Evolutionary conservation across 2,329 filamentous ascomycete genomes (phyloP).

Genomic region (Pezicula neosporulosa): DNA sequence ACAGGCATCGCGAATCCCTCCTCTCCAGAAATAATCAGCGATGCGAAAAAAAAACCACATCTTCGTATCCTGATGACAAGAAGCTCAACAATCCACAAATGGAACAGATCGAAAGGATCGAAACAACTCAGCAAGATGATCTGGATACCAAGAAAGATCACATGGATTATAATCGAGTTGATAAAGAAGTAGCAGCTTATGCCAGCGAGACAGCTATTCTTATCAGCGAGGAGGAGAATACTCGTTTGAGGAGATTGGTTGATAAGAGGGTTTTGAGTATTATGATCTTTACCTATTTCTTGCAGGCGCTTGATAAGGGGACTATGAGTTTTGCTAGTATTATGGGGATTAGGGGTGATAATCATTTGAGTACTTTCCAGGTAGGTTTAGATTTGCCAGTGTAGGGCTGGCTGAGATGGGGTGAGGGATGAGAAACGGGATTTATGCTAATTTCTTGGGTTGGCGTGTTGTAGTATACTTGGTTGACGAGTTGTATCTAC

Average conservation of each 20-base stretch:
- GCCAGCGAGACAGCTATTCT: conserved; percentile 50
- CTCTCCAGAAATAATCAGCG: too few species aligned
- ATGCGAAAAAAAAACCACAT: too few species aligned
- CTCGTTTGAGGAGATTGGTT: conserved; percentile 59
- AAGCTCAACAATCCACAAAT: neutral
- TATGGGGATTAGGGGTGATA: conserved; percentile 51
- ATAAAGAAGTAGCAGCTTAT: conserved; percentile 70
- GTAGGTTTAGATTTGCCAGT: conserved; percentile 4
- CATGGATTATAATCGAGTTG: conserved; percentile 57
- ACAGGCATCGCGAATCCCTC: too few species aligned
- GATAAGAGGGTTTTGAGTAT: conserved; percentile 64
- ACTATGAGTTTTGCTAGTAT: conserved; percentile 60
- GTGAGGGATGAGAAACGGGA: too few species aligned
- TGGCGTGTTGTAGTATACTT: conserved; percentile 51
- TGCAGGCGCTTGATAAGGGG: conserved; percentile 67
- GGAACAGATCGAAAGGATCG: too few species aligned
- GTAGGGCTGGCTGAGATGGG: neutral
- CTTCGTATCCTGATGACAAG: neutral
- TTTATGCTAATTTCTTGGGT: conserved; percentile 4
- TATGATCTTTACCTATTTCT: conserved; percentile 73
- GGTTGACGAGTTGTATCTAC: conserved; percentile 74
- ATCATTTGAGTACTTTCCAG: conserved; percentile 15
- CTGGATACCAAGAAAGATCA: conserved; percentile 42
- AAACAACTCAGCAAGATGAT: too few species aligned
- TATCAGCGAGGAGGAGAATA: conserved; percentile 57